Evolutionary conservation across 2,329 filamentous ascomycete genomes (phyloP).

Genomic region (Apiospora saccharicola): DNA sequence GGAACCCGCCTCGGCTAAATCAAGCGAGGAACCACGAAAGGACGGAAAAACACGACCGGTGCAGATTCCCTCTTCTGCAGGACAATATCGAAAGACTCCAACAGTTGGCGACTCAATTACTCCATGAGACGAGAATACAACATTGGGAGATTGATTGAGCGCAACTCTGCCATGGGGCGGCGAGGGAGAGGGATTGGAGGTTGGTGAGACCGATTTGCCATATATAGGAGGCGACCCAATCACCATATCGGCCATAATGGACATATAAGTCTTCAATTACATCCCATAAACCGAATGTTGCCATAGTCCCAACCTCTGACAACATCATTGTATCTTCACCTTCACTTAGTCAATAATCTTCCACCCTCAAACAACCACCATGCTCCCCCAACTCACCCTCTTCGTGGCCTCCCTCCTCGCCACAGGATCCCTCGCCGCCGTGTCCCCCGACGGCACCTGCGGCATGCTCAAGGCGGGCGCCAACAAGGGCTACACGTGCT

Average conservation of each 20-base stretch:
- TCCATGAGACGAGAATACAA: background rate
- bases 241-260: background rate
- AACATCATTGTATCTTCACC: background rate
- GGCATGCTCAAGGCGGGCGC: slow-evolving; percentile 35
- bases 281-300: background rate
- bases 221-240: background rate
- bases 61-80: background rate
- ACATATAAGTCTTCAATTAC: background rate
- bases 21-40: background rate
- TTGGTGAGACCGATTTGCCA: background rate
- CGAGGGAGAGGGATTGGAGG: background rate
- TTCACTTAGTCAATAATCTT: too few relatives aligned
- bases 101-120: background rate
- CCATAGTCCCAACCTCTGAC: background rate
- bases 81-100: slow-evolving; percentile 4
- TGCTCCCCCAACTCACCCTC: background rate
- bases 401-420: background rate
- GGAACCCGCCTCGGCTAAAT: slow-evolving; percentile 12
- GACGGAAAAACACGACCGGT: slow-evolving; percentile 7
- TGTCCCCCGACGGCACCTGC: slow-evolving; percentile 43
- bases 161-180: too few relatives aligned
- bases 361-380: background rate
- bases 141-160: background rate
- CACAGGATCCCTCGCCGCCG: slow-evolving; percentile 31
- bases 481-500: slow-evolving; percentile 42